Conservation (phyloP, 2,329 filamentous ascomycete genomes). For the Gaeumannomyces tritici region DNA sequence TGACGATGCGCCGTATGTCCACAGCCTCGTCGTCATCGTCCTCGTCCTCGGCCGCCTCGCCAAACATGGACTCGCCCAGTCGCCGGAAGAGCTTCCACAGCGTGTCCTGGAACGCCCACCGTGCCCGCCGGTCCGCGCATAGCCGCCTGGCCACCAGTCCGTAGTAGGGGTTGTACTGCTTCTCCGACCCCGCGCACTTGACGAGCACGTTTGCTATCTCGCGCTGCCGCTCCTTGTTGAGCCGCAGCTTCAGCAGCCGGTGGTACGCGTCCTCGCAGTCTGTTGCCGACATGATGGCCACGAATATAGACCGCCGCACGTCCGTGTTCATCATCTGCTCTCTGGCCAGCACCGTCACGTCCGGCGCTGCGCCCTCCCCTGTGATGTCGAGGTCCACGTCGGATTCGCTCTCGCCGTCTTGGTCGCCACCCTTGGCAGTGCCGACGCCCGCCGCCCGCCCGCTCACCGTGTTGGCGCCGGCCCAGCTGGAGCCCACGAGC, state of each 20-base stretch:
- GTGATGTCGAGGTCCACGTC: conserved; percentile 58
- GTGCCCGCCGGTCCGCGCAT: conserved; percentile 64
- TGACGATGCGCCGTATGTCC: conserved; percentile 40
- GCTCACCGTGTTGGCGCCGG: conserved; percentile 24
- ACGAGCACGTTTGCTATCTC: conserved; percentile 84
- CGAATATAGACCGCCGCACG: conserved; percentile 82
- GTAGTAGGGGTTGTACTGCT: conserved; percentile 88
- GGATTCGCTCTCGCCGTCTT: conserved; percentile 21
- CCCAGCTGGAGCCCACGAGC: conserved; percentile 93
- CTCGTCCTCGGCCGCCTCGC: conserved; percentile 50
- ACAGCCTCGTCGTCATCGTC: conserved; percentile 32
- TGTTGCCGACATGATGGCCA: conserved; percentile 75
- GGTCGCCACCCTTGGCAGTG: conserved; percentile 21
- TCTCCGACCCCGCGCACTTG: conserved; percentile 76
- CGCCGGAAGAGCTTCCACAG: conserved; percentile 79
- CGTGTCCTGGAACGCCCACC: conserved; percentile 78
- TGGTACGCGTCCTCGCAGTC: conserved; percentile 78
- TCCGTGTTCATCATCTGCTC: conserved; percentile 82
- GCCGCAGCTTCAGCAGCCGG: conserved; percentile 68
- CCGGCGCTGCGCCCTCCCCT: conserved; percentile 19
- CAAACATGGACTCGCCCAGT: conserved; percentile 72
- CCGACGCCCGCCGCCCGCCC: conserved; percentile 12
- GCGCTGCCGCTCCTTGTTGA: conserved; percentile 77
- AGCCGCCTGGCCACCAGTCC: conserved; percentile 72
- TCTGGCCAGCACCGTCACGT: conserved; percentile 49